Evolutionary conservation across 2,329 filamentous ascomycete genomes (phyloP).

Genomic region (Colletotrichum costaricense): DNA sequence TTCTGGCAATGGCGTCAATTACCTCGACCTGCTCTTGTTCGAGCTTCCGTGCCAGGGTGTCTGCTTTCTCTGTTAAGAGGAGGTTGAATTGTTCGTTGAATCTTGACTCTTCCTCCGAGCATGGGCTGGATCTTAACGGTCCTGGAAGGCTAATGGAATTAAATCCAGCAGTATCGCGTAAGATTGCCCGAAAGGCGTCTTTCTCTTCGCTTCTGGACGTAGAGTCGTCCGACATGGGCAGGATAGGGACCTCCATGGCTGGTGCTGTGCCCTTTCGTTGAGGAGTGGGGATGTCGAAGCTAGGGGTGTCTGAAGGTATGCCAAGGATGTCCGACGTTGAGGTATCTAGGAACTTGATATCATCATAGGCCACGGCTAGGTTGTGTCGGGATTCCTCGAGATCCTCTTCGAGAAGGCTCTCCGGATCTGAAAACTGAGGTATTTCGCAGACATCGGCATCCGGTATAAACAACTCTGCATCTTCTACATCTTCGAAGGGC

Average conservation of each 20-base stretch:
- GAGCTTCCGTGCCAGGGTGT: slow-evolving; percentile 22
- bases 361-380: not conserved
- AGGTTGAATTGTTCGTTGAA: slow-evolving; percentile 42
- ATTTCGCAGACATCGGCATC: slow-evolving; percentile 37
- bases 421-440: slow-evolving; percentile 45
- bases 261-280: not conserved
- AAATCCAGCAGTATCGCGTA: not conserved
- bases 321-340: not conserved
- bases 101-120: not conserved
- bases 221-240: not conserved
- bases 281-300: slow-evolving; percentile 6
- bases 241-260: not conserved
- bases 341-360: not conserved
- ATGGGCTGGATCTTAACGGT: not conserved
- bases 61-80: slow-evolving; percentile 36
- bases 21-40: slow-evolving; percentile 45
- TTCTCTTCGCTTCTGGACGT: not conserved
- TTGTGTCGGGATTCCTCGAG: slow-evolving; percentile 26
- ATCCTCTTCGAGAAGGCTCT: slow-evolving; percentile 37
- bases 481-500: not conserved
- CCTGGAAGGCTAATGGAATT: not conserved
- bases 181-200: not conserved
- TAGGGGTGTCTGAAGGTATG: not conserved
- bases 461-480: slow-evolving; percentile 38
- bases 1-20: slow-evolving; percentile 40